Evolutionary conservation across 2,329 filamentous ascomycete species (phyloP), one percentile per base, ranked within the genome.

Genomic region (Basipetospora sp.): DNA sequence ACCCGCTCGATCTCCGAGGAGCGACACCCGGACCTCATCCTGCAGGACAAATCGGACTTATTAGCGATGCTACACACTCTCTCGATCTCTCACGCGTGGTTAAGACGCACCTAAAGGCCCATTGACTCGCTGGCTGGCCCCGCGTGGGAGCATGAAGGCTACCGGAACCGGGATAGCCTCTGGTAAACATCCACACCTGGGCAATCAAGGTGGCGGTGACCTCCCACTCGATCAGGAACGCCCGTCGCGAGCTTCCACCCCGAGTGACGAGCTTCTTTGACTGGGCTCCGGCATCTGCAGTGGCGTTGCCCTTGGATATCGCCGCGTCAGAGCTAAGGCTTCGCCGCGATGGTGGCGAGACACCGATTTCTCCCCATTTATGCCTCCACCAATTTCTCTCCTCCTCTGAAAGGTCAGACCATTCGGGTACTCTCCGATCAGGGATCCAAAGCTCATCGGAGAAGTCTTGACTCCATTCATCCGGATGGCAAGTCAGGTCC

Each of bases 1-100:
- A 39, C 10, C 20, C 22, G n/a, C 34, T 36, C 22, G 15, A 36
- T 36, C 8, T 28, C 22, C 11, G 34, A 26, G n/a, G 34, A 36
- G n/a, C 34, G 22, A 26, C 22, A 27, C 13, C 25, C 25, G 13
- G 8, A 13, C 25, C 25, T 27, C n/a, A 28, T 36, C 16, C 22
- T 36, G 34, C 14, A 13, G 8, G 13, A 13, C 13, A 27, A 27
- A 13, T 27, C 25, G 8, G 25, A 13, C 25, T 27, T 27, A 27
- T 27, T 27, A 27, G 25, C 13, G 13, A 27, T 27, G 25, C 25
- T 27, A 27, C 8, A 27, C 8, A 27, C 25, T 27, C 25, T 13
- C 25, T 27, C 25, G 25, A 8, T 8, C 8, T 27, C 25, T 27
- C 13, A 13, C 13, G 25, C 13, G 25, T 27, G 25, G 25, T 27